Conservation (phyloP, 768 basidiomycete species). For the Leucogyrophana mollusca region DNA sequence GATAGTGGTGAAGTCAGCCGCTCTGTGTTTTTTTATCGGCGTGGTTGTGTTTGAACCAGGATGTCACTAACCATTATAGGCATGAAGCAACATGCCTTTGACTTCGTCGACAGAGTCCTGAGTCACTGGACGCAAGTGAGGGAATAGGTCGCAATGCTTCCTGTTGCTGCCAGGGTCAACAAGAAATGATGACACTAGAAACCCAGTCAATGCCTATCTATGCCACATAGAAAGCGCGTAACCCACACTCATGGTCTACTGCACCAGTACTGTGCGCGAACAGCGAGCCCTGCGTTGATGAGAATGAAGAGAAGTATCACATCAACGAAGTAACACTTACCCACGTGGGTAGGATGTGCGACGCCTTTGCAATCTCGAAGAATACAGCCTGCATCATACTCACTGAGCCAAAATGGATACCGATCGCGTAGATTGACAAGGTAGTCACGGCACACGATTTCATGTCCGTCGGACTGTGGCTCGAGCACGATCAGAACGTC, state of each 20-base stretch:
- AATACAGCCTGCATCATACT: constrained; percentile 29
- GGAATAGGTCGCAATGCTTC: constrained; percentile 15
- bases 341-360: neutral
- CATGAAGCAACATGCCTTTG: neutral
- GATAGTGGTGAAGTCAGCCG: constrained; percentile 34
- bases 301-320: neutral
- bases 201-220: neutral
- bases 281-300: constrained; percentile 11
- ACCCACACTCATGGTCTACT: too few species aligned
- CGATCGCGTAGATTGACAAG: constrained; percentile 40
- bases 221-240: too few species aligned
- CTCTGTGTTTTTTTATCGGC: constrained; percentile 25
- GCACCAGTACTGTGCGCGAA: constrained; percentile 23
- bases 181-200: neutral
- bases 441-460: constrained; percentile 34
- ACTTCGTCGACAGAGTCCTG: neutral
- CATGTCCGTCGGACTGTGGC: constrained; percentile 13
- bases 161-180: constrained; percentile 7
- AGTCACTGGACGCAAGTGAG: neutral
- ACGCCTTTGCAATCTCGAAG: neutral
- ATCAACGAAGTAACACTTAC: neutral
- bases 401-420: constrained; percentile 45
- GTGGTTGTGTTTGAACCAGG: neutral
- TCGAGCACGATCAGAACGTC: constrained; percentile 40
- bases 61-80: neutral